Evolutionary conservation across 345 rosid species (phyloP), one percentile per base, ranked within the genome.

Genomic region (Excoecaria cochinchinensis): DNA sequence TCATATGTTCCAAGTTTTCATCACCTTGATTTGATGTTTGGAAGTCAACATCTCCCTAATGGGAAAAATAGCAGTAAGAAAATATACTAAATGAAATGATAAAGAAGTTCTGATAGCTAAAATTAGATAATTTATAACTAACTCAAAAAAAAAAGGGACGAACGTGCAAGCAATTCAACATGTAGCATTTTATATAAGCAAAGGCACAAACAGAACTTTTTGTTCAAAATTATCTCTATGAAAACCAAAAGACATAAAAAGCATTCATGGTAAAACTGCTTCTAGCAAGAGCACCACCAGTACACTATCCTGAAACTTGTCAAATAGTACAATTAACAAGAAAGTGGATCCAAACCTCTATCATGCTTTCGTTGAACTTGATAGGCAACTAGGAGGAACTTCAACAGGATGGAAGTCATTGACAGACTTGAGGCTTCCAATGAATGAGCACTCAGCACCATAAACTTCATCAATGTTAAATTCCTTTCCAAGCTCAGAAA

Each of bases 391-490:
- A 0, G 91, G 84, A 73, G 97, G 95, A 78, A 95, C 89, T 83
- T 90, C 95, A 76, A 89, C 87, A n/a, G 90, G 86, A 74, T 75
- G 74, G 79, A 89, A 92, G 64, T 91, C 95, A 25, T 80, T 78
- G 36, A 88, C 86, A 0, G 97, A 86, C 87, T 89, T 90, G 68
- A 95, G 92, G 77, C 95, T 95, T 71, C 98, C 97, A 50, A 95
- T 90, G 75, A 95, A 91, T 6, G 97, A 91, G 13, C 91, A 82
- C 81, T 95, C 97, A 12, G 89, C 79, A 56, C 79, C 84, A 85
- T 95, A 95, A 78, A 91, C 93, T 78, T 90, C 97, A 79, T 95
- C 90, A 3, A 95, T 80, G 62, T 88, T 88, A 77, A 95, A 93
- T 73, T 93, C 98, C 82, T 93, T 89, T 11, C 90, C 91, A 19